Evolutionary conservation across 2,329 filamentous ascomycete species (phyloP).

Genomic region (Fusarium globosum): DNA sequence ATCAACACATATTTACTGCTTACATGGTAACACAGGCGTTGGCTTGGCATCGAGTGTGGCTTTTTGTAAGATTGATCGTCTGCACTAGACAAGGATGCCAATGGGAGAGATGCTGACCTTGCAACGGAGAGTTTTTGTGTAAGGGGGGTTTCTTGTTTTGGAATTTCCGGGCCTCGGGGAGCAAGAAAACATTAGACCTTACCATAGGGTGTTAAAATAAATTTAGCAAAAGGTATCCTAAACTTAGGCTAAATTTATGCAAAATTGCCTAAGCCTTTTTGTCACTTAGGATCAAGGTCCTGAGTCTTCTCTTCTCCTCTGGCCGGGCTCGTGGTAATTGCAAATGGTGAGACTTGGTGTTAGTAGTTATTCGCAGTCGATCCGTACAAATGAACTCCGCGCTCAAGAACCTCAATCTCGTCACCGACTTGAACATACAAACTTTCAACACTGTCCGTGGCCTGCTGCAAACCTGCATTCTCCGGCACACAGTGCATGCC

Average conservation of each 20-base stretch:
- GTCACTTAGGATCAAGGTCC: too few relatives aligned
- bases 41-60: not conserved
- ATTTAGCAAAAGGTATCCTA: too few relatives aligned
- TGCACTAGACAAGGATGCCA: not conserved
- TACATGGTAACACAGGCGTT: not conserved
- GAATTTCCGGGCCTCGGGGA: not conserved
- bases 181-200: too few relatives aligned
- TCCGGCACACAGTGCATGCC: conserved; percentile 49
- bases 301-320: too few relatives aligned
- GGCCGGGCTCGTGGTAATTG: not conserved
- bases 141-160: not conserved
- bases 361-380: conserved; percentile 45
- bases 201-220: too few relatives aligned
- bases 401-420: conserved; percentile 45
- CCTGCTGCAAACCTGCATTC: conserved; percentile 26
- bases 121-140: not conserved
- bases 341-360: not conserved
- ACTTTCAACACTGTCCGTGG: not conserved
- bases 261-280: too few relatives aligned
- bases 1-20: not conserved
- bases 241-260: too few relatives aligned
- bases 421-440: conserved; percentile 43
- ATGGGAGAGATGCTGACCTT: not conserved
- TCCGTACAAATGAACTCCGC: conserved; percentile 43
- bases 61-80: not conserved